Conservation (phyloP, 2,329 filamentous ascomycete species). For the Aspergillus floridensis region DNA sequence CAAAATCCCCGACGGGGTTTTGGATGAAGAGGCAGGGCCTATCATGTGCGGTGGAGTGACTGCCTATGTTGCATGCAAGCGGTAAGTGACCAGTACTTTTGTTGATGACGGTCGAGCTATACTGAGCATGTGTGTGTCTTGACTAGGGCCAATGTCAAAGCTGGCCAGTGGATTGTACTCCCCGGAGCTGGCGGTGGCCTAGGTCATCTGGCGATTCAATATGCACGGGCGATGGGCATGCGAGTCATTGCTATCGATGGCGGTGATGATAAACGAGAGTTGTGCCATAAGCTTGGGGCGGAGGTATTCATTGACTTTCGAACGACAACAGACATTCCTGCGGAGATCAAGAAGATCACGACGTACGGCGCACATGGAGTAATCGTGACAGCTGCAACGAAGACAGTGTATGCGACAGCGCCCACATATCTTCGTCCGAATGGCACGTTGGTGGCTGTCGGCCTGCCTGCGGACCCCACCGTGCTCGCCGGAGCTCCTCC, state of each 20-base stretch:
- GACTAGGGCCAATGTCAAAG: constrained; percentile 32
- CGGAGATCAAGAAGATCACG: constrained; percentile 77
- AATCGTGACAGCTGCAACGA: constrained; percentile 76
- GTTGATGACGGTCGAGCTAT: neutral
- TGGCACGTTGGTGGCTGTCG: constrained; percentile 82
- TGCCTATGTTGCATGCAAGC: constrained; percentile 22
- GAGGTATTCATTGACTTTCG: constrained; percentile 74
- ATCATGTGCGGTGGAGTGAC: constrained; percentile 25
- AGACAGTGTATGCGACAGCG: constrained; percentile 94
- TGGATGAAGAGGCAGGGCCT: constrained; percentile 19
- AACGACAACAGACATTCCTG: constrained; percentile 70
- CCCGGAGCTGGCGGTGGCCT: constrained; percentile 55
- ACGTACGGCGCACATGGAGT: constrained; percentile 83
- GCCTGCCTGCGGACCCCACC: constrained; percentile 74
- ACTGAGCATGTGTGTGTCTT: neutral
- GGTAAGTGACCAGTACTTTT: neutral
- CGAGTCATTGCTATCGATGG: constrained; percentile 76
- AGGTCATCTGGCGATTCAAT: constrained; percentile 76
- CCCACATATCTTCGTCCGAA: constrained; percentile 78
- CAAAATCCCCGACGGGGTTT: constrained; percentile 19
- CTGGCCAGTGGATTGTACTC: constrained; percentile 29
- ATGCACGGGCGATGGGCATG: constrained; percentile 86
- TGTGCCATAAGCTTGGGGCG: constrained; percentile 67
- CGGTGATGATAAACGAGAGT: constrained; percentile 73
- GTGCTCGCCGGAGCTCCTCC: constrained; percentile 69